Conservation (phyloP, 139 green algal species). For the Prasinococcaceae sp. region DNA sequence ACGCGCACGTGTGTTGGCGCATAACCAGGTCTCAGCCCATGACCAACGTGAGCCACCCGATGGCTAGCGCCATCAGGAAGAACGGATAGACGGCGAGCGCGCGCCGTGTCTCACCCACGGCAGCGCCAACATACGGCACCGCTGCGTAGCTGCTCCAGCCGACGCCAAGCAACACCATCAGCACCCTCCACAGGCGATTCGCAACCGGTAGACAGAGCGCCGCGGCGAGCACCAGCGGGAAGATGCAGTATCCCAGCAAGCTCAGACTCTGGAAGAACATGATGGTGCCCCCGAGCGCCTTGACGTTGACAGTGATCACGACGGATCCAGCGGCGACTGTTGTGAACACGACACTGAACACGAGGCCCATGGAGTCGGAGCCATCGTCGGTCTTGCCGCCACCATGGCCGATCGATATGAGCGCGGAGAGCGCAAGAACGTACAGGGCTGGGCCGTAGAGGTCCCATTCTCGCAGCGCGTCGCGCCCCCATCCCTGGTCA, state of each 20-base stretch:
- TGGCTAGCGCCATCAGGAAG: slow-evolving; percentile 66
- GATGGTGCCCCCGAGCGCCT: slow-evolving; percentile 86
- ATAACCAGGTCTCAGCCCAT: too few species aligned
- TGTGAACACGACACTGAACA: slow-evolving; percentile 58
- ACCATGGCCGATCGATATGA: not conserved
- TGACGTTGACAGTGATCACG: slow-evolving; percentile 85
- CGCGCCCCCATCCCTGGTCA: slow-evolving; percentile 3
- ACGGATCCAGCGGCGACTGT: slow-evolving; percentile 60
- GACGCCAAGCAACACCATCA: slow-evolving; percentile 39
- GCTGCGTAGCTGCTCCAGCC: slow-evolving; percentile 59
- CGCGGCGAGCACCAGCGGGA: slow-evolving; percentile 74
- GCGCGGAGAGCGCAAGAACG: slow-evolving; percentile 21
- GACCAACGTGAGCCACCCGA: slow-evolving; percentile 70
- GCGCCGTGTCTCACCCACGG: slow-evolving; percentile 36
- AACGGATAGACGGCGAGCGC: slow-evolving; percentile 84
- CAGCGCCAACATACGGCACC: slow-evolving; percentile 78
- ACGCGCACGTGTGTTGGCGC: too few species aligned
- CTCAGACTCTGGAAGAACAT: slow-evolving; percentile 88
- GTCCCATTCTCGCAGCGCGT: slow-evolving; percentile 87
- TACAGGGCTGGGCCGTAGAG: slow-evolving; percentile 89
- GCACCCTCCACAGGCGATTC: slow-evolving; percentile 17
- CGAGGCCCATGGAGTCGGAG: not conserved
- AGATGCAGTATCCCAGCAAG: slow-evolving; percentile 96
- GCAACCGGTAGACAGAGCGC: slow-evolving; percentile 43
- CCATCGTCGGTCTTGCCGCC: not conserved